Evolutionary conservation across 164 flowering plant genomes (phyloP), one percentile per base, ranked within the genome.

Genomic region (Vitis rupestris): DNA sequence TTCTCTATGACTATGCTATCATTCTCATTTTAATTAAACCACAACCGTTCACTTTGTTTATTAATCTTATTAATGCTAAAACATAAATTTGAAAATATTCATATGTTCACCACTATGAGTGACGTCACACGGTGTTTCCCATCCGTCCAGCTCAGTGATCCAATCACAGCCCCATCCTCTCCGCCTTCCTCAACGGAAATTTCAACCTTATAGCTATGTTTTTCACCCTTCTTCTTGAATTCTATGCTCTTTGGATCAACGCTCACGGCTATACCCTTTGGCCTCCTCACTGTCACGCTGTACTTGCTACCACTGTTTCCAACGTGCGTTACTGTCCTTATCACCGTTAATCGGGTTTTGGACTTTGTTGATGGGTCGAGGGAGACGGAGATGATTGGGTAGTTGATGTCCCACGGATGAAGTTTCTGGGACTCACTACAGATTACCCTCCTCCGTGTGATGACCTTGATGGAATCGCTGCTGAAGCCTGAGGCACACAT

Each of bases 381-480:
- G 0, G n/a, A 63, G 4, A 80, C 83, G 0, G 81, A 63, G 14
- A 88, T 78, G 0, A 87, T 72, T 8, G 90, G 90, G 50, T 86
- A 85, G 50, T 88, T 86, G 29, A 88, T 49, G 19, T 86, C 70
- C 87, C 83, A 77, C 9, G 77, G 80, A 53, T 59, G 74, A 10
- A 17, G 14, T 0, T 44, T 61, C 64, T 29, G 68, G 12, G 11
- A 17, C 50, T 12, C 48, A 0, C 30, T 44, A 30, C 90, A 85
- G 5, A 27, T 74, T 4, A 74, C 72, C 0, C 50, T 17, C 37
- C 78, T 66, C 27, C 70, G 30, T 1, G 79, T 72, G 14, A 84
- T 73, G 3, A 44, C 13, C 50, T 63, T 50, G 29, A 81, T 70
- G 1, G 58, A 49, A 10, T 13, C 23, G 6, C 50, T 12, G 13